Conservation (phyloP, 2,329 filamentous ascomycete genomes). For the Fusarium humuli region DNA sequence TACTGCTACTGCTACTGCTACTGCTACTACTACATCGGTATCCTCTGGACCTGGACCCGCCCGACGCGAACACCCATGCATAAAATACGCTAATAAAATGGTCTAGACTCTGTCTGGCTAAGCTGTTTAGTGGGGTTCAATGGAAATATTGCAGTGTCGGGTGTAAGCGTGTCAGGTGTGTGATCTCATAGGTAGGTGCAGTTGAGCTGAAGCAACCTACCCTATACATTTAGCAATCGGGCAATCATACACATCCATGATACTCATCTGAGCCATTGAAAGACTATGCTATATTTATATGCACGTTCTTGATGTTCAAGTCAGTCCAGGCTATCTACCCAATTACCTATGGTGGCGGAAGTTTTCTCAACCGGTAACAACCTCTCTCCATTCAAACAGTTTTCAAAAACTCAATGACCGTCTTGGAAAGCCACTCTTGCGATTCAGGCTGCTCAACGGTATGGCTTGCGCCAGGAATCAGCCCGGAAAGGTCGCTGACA, state of each 20-base stretch:
- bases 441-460: slow-evolving; percentile 60
- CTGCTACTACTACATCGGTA: slow-evolving; percentile 26
- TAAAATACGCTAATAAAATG: slow-evolving; percentile 17
- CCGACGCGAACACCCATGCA: slow-evolving; percentile 21
- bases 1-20: slow-evolving; percentile 28
- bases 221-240: background rate
- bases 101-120: background rate
- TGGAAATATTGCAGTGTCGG: slow-evolving; percentile 15
- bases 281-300: background rate
- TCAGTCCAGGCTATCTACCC: background rate
- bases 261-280: background rate
- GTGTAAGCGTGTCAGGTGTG: slow-evolving; percentile 3
- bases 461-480: slow-evolving; percentile 66
- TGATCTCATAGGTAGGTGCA: background rate
- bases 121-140: slow-evolving; percentile 22
- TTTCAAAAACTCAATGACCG: slow-evolving; percentile 60
- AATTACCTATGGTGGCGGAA: background rate
- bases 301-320: background rate
- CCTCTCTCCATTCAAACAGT: slow-evolving; percentile 2
- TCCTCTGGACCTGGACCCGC: slow-evolving; percentile 5
- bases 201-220: background rate
- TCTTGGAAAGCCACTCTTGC: slow-evolving; percentile 62
- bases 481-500: slow-evolving; percentile 63
- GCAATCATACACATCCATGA: background rate
- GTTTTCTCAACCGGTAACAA: background rate